Percentiles rank a stretch among this genome's conserved stretches.
These are phyloP conservation scores for Entrophospora sp. DNA, from an alignment of 192 early-diverging fungal species.

Conservation along the genomic window DNA sequence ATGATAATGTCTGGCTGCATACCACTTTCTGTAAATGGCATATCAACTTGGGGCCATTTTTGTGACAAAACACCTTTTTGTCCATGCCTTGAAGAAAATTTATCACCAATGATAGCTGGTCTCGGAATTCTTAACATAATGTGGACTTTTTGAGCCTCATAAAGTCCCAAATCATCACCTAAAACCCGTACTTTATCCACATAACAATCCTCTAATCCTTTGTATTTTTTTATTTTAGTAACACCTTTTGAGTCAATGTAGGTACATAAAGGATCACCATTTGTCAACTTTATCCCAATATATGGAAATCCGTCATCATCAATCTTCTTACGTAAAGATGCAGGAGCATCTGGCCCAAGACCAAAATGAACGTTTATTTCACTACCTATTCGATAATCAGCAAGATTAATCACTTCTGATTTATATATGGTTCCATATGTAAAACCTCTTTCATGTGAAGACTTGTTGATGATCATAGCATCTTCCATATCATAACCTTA, in stretches of 20 bases:
- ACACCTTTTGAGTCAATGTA: constrained; percentile 77
- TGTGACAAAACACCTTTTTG: constrained; percentile 99
- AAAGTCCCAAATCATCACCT: constrained; percentile 57
- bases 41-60: constrained; percentile 93
- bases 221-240: constrained; percentile 72
- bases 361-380: constrained; percentile 83
- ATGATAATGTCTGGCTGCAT: constrained; percentile 98
- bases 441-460: constrained; percentile 88
- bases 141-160: constrained; percentile 74
- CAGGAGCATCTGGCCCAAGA: constrained; percentile 43
- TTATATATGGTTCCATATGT: constrained; percentile 97
- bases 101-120: constrained; percentile 94
- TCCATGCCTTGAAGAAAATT: constrained; percentile 97
- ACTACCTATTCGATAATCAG: constrained; percentile 57
- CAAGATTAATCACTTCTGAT: constrained; percentile 81
- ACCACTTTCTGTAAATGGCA: constrained; percentile 95
- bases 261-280: constrained; percentile 85
- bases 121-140: constrained; percentile 92
- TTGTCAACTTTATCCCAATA: constrained; percentile 63
- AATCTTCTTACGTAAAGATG: constrained; percentile 51
- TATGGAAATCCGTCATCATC: constrained; percentile 85
- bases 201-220: constrained; percentile 77
- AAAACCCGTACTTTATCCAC: constrained; percentile 88
- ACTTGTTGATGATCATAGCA: constrained; percentile 94
- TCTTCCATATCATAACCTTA: constrained; percentile 95